Evolutionary conservation across 768 basidiomycete species (phyloP), one percentile per base, ranked within the genome.

Genomic region (Dentipellis fragilis): DNA sequence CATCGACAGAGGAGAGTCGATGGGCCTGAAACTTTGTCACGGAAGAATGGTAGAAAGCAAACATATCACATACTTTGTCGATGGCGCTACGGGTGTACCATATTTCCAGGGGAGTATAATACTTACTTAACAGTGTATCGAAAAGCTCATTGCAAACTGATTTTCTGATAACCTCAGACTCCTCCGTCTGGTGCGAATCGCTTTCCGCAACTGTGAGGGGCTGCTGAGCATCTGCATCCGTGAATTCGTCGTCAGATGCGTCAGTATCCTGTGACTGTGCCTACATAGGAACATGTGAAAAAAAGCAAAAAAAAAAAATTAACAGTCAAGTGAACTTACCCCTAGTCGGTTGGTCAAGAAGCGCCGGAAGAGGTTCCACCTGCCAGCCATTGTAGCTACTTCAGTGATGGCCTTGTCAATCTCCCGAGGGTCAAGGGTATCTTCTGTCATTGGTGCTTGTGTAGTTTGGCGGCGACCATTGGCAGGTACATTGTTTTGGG

Each of bases 321-420:
- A 35, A 11, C 16, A 51, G n/a, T 12, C n/a, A 46, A 19, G 29
- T 29, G 29, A 36, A 46, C 74, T 58, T 62, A 86, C 93, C 68
- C 75, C 76, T 9, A 93, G 68, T 35, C 86, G 78, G 51, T 89
- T 87, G 35, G 81, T 74, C 16, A 97, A 74, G 67, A 97, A 99
- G 55, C 89, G 86, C 53, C 85, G 80, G 71, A 97, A 94, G 59
- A 98, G 68, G 60, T 81, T 82, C 95, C 95, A 99, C 54, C 95
- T 76, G 21, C 93, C 85, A 36, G 88, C 84, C 82, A 99, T 93
- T 3, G 86, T 87, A 12, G 93, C 83, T 9, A 89, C 70, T 69
- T 98, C 96, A 1, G 88, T 84, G n/a, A 96, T 64, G 0, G 89
- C 75, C 65, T 85, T 89, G 72, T 99, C 95, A 10, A 96, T 83